Percentiles rank a stretch among this genome's conserved stretches.
phyloP scores from a whole-genome alignment of 225 moss, liverwort and hornwort species.

The Rhytidiadelphus loreus region DNA sequence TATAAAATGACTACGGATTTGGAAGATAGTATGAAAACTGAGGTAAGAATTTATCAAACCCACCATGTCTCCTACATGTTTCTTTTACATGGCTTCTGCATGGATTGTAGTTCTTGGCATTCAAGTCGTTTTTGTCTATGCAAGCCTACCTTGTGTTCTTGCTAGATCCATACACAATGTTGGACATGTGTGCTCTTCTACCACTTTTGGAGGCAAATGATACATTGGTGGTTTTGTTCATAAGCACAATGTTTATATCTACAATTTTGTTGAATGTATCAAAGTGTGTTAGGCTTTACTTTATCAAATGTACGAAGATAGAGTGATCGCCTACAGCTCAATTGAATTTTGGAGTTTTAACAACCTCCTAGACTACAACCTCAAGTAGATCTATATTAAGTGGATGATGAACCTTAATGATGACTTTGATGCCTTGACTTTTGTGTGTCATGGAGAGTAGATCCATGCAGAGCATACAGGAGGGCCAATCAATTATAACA shows the following conservation, averaged over 20 bases:
- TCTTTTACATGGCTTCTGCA: too few species aligned
- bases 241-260: neutral
- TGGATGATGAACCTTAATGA: neutral
- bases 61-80: too few species aligned
- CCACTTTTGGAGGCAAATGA: too few species aligned
- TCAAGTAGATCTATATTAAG: fast-evolving
- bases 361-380: fast-evolving
- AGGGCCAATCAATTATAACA: fast-evolving
- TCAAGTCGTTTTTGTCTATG: too few species aligned
- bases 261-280: fast-evolving
- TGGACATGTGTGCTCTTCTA: too few species aligned
- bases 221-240: neutral
- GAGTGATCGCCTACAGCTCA: fast-evolving
- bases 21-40: too few species aligned
- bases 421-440: fast-evolving
- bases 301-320: neutral
- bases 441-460: neutral
- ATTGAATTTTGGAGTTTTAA: neutral
- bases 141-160: too few species aligned
- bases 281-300: fast-evolving
- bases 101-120: too few species aligned
- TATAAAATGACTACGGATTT: too few species aligned
- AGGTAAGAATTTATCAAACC: too few species aligned
- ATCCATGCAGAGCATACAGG: neutral
- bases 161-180: too few species aligned